Conservation (phyloP, 495 filamentous ascomycete genomes). For the Achaetomiella virescens region DNA sequence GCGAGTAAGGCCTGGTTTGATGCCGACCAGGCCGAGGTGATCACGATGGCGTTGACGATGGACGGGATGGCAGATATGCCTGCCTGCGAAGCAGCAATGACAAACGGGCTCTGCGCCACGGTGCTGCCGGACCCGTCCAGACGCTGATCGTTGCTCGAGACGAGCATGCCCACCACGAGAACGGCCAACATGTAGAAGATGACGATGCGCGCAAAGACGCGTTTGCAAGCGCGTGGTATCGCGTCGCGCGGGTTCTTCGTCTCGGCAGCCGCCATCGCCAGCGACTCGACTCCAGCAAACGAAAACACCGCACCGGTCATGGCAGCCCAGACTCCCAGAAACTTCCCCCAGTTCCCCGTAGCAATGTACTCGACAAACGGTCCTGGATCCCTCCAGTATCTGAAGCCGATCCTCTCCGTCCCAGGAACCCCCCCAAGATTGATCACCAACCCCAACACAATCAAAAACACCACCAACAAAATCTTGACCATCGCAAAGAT, state of each 20-base stretch:
- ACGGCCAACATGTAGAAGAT: slow-evolving; percentile 66
- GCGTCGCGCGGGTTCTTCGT: slow-evolving; percentile 65
- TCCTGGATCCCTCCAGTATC: slow-evolving; percentile 64
- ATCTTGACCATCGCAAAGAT: slow-evolving; percentile 58
- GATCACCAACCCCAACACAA: slow-evolving; percentile 62
- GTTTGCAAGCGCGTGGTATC: slow-evolving; percentile 62
- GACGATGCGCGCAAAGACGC: slow-evolving; percentile 64
- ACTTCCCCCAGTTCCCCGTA: slow-evolving; percentile 45
- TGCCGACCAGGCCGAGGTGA: slow-evolving; percentile 66
- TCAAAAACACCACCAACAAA: slow-evolving; percentile 56
- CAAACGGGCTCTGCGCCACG: slow-evolving; percentile 61
- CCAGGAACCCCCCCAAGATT: slow-evolving; percentile 57
- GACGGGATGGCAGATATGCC: slow-evolving; percentile 56
- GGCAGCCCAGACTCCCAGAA: slow-evolving; percentile 55
- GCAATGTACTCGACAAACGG: slow-evolving; percentile 59
- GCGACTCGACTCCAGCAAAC: slow-evolving; percentile 51
- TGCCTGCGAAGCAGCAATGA: slow-evolving; percentile 60
- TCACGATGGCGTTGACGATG: slow-evolving; percentile 62
- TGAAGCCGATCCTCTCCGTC: slow-evolving; percentile 55
- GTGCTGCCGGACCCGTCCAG: slow-evolving; percentile 41
- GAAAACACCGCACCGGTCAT: slow-evolving; percentile 55
- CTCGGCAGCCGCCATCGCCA: slow-evolving; percentile 66
- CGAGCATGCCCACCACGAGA: slow-evolving; percentile 66
- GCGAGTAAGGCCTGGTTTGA: slow-evolving; percentile 58
- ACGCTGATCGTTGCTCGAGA: slow-evolving; percentile 51